Evolutionary conservation across 345 rosid species (phyloP).

Genomic region (Lumnitzera racemosa): DNA sequence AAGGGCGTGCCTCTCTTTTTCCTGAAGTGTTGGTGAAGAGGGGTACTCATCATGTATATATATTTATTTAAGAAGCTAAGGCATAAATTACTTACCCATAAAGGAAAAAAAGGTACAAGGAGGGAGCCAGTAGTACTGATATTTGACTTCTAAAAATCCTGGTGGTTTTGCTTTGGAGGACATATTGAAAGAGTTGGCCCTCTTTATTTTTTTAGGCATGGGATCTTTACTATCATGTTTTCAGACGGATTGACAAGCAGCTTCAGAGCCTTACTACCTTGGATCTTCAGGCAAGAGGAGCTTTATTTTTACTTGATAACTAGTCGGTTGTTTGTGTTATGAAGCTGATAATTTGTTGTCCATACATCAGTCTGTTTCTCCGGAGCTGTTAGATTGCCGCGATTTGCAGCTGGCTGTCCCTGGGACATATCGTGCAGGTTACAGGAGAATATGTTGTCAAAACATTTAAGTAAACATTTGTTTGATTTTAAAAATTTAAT

Average conservation of each 20-base stretch:
- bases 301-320: constrained; percentile 8
- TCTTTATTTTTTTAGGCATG: constrained; percentile 62
- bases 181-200: too few species aligned
- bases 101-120: too few species aligned
- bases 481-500: not conserved
- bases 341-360: constrained; percentile 4
- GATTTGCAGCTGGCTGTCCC: constrained; percentile 97
- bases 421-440: constrained; percentile 93
- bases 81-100: too few species aligned
- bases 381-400: constrained; percentile 81
- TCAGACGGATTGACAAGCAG: constrained; percentile 93
- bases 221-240: constrained; percentile 96
- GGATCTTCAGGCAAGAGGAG: constrained; percentile 72
- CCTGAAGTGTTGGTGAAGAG: too few species aligned
- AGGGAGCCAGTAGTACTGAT: too few species aligned
- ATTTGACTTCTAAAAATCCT: not conserved
- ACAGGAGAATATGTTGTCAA: too few species aligned
- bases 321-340: constrained; percentile 8
- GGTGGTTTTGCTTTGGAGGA: constrained; percentile 3
- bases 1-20: too few species aligned
- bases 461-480: too few species aligned
- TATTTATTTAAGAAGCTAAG: too few species aligned
- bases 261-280: constrained; percentile 82
- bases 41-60: too few species aligned
- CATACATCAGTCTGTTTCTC: constrained; percentile 77